These are phyloP conservation scores for Globisporangium takayamanum DNA, from an alignment of 352 stramenopile genomes.

Conservation along the genomic window DNA sequence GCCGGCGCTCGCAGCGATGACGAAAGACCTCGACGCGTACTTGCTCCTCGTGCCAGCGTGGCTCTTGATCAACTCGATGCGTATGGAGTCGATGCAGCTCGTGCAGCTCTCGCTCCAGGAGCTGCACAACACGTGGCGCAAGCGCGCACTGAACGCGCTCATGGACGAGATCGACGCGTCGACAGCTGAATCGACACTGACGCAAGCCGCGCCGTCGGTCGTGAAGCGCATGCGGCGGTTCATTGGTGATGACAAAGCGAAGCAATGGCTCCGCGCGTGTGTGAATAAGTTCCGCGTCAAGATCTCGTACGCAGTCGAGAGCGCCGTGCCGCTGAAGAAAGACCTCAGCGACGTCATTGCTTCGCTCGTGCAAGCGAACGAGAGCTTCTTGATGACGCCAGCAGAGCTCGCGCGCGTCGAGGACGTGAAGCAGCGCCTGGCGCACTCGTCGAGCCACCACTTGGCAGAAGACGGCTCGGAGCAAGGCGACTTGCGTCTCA, in stretches of 20 bases:
- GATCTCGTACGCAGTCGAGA: slow-evolving; percentile 74
- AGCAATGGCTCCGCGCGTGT: slow-evolving; percentile 55
- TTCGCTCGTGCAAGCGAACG: slow-evolving; percentile 47
- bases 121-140: slow-evolving; percentile 97
- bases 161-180: slow-evolving; percentile 56
- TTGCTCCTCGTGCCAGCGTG: slow-evolving; percentile 87
- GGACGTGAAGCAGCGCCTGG: slow-evolving; percentile 54
- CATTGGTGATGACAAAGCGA: slow-evolving; percentile 31
- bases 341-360: slow-evolving; percentile 63
- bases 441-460: slow-evolving; percentile 41
- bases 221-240: slow-evolving; percentile 58
- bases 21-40: slow-evolving; percentile 41
- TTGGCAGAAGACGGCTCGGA: slow-evolving; percentile 43
- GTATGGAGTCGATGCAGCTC: slow-evolving; percentile 99
- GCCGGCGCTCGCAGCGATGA: slow-evolving; percentile 8
- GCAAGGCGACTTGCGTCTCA: slow-evolving; percentile 71
- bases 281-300: slow-evolving; percentile 73
- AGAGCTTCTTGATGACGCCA: slow-evolving; percentile 47
- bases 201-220: slow-evolving; percentile 17
- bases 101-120: slow-evolving; percentile 96
- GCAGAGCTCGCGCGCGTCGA: slow-evolving; percentile 46
- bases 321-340: slow-evolving; percentile 56
- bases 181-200: neutral
- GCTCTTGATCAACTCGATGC: slow-evolving; percentile 99
- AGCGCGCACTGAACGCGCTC: slow-evolving; percentile 90